phyloP scores from a whole-genome alignment of 345 rosid genomes.

The Arabidopsis thaliana region TAIR10.1 NC_003070.9:26161001-26161500 shows the following conservation, averaged over 20 bases:
- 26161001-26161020: not conserved
- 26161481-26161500: not conserved
- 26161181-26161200: slow-evolving; percentile 23
- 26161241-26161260: slow-evolving; percentile 40
- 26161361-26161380: slow-evolving; percentile 21
- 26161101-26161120: not conserved
- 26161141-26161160: not conserved
- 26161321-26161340: slow-evolving; percentile 40
- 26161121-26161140: not conserved
- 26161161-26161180: not conserved
- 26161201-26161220: slow-evolving; percentile 34
- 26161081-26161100: not conserved
- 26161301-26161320: slow-evolving; percentile 38
- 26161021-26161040: not conserved
- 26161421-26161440: slow-evolving; percentile 2
- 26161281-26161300: slow-evolving; percentile 39
- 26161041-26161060: not conserved
- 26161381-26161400: slow-evolving; percentile 15
- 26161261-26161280: slow-evolving; percentile 25
- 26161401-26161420: not conserved
- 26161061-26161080: not conserved
- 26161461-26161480: not conserved
- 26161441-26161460: slow-evolving; percentile 16
- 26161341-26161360: slow-evolving; percentile 17
- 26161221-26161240: slow-evolving; percentile 1